A percentile compares a stretch with the other conserved stretches of the same genome.
phyloP scores from a whole-genome alignment of 805 yeast species.

The Candida incommunis region DNA sequence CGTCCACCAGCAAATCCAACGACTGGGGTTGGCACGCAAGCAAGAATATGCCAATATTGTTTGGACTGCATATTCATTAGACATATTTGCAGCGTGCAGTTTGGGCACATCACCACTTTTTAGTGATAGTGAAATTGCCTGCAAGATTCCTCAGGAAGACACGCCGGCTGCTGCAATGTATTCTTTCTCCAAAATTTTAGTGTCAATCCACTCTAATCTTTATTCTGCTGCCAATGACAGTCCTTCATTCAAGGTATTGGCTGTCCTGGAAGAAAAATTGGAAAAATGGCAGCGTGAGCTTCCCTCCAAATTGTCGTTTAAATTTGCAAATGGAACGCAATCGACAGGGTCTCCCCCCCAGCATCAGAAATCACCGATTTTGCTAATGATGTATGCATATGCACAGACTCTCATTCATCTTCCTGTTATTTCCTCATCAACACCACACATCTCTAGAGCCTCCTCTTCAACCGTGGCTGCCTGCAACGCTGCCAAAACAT shows the following conservation, averaged over 20 bases:
- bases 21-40: conserved; percentile 63
- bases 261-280: conserved; percentile 43
- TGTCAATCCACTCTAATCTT: conserved; percentile 49
- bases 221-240: conserved; percentile 12
- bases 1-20: conserved; percentile 72
- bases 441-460: background rate
- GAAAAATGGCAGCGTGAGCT: conserved; percentile 70
- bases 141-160: conserved; percentile 48
- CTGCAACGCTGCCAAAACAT: background rate
- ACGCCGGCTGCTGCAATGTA: background rate
- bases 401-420: conserved; percentile 51
- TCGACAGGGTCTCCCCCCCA: conserved; percentile 8
- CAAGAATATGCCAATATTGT: conserved; percentile 60
- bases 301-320: conserved; percentile 46
- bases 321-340: conserved; percentile 25
- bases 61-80: conserved; percentile 74
- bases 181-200: conserved; percentile 53
- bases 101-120: conserved; percentile 73
- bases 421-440: conserved; percentile 25
- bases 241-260: conserved; percentile 13
- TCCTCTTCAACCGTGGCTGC: conserved; percentile 1
- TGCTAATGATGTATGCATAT: conserved; percentile 45
- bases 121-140: conserved; percentile 72
- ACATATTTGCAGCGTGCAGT: conserved; percentile 57
- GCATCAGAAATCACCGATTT: conserved; percentile 23